Evolutionary conservation across 169 alveolate genomes (phyloP).

Genomic region (Babesia bovis): DNA sequence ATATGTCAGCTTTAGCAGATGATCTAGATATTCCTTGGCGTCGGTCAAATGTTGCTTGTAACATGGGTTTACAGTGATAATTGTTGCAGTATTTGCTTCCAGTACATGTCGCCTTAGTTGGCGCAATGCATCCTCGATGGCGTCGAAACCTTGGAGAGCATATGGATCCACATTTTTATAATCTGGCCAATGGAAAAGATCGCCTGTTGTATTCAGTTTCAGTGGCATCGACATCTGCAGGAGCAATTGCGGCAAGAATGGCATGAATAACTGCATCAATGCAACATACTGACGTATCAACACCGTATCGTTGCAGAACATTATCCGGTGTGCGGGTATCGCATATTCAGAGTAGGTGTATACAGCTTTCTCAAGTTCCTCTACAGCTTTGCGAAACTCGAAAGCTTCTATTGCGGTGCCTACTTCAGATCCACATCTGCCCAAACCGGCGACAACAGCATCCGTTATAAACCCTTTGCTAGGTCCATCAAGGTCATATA

Average conservation of each 20-base stretch:
- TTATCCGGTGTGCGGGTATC: slow-evolving; percentile 37
- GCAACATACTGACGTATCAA: background rate
- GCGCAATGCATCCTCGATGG: slow-evolving; percentile 14
- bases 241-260: slow-evolving; percentile 35
- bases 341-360: slow-evolving; percentile 29
- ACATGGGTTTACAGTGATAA: slow-evolving; percentile 2
- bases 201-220: background rate
- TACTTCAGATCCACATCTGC: background rate
- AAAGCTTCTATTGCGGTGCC: slow-evolving; percentile 15
- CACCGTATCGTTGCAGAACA: background rate
- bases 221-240: slow-evolving; percentile 15
- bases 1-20: slow-evolving; percentile 19
- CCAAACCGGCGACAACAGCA: slow-evolving; percentile 1
- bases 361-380: slow-evolving; percentile 13
- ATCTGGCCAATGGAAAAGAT: slow-evolving; percentile 29
- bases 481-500: slow-evolving; percentile 11
- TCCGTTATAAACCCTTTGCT: background rate
- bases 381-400: slow-evolving; percentile 21
- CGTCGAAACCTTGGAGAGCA: slow-evolving; percentile 18
- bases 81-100: background rate
- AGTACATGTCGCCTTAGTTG: slow-evolving; percentile 32
- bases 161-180: background rate
- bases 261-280: slow-evolving; percentile 16
- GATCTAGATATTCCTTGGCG: slow-evolving; percentile 1
- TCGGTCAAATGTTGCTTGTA: background rate